Base-by-base conservation (phyloP, 2,329 filamentous ascomycete genomes). In the Paecilomyces fulvus region DNA sequence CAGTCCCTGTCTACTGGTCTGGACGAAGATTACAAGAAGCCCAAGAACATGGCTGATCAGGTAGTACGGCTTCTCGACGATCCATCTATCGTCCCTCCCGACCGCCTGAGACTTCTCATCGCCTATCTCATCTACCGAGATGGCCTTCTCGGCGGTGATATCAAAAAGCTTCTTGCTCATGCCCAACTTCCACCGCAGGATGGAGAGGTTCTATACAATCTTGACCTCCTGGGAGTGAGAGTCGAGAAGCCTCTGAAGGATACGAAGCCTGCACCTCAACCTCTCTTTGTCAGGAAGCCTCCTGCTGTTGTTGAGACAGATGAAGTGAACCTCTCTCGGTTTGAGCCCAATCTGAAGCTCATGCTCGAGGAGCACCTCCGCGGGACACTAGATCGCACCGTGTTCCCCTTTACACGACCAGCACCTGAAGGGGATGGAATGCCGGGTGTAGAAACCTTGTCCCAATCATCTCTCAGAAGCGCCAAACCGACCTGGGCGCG, bases 401-500 rank as follows among this genome's bases (percentile, higher is more conserved):
- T 79, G 1, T 92, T 92, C 63, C 89, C 89, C 1, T 90, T 87
- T 59, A 83, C 87, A 57, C 86, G 88, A 59, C 86, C 87, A 3
- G 85, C 87, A 5, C 73, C 85, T 46, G 77, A 78, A 46, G 65
- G 70, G 20, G 75, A 77, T 28, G 67, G 68, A 14, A 64, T 69
- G 23, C 66, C 70, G 55, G 66, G 64, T 23, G 72, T 73, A 14
- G 85, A 79, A 48, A 76, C 87, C 63, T 78, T 76, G 33, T 74
- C 77, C 1, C 79, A 89, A 61, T 84, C 88, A 11, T 97, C 92
- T 12, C 81, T 99, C 23, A 88, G 94, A 57, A 89, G 90, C 9
- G 91, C 91, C 14, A 95, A 96, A 66, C 94, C 92, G 1, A 96
- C 92, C 48, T 99, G 94, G 94, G 94, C 94, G 1, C 89, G 90